These are phyloP conservation scores for Rhynchosporium graminicola DNA, from an alignment of 2,329 filamentous ascomycete species.

Conservation along the genomic window DNA sequence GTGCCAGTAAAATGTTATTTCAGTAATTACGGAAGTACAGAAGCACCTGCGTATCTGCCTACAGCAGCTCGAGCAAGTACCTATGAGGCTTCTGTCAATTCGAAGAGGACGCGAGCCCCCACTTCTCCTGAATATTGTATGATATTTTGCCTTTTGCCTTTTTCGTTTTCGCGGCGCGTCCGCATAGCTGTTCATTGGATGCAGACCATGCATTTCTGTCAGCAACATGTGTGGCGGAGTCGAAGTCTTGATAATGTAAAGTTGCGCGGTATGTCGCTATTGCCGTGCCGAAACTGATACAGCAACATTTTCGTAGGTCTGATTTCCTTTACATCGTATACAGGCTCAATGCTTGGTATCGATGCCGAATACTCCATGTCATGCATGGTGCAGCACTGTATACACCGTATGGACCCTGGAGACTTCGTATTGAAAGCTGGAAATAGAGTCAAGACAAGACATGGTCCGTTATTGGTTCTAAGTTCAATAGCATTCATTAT, in stretches of 20 bases:
- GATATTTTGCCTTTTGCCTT: not conserved
- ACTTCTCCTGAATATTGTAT: constrained; percentile 11
- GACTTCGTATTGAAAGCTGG: not conserved
- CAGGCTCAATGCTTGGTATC: not conserved
- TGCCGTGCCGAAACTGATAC: not conserved
- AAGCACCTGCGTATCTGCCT: too few species aligned
- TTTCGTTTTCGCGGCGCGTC: not conserved
- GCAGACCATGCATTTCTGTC: not conserved
- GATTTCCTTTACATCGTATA: constrained; percentile 3
- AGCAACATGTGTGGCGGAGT: constrained; percentile 3
- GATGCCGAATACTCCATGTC: too few species aligned
- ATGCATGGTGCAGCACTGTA: too few species aligned
- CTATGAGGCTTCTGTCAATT: not conserved
- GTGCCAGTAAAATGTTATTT: too few species aligned
- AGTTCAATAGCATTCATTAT: not conserved
- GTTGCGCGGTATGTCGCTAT: not conserved
- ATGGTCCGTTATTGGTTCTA: not conserved
- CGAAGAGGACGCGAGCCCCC: not conserved
- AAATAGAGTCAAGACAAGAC: constrained; percentile 4
- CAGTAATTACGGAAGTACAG: too few species aligned
- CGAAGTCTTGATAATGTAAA: not conserved
- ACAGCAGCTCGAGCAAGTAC: too few species aligned
- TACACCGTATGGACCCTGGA: too few species aligned
- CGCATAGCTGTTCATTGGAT: not conserved
- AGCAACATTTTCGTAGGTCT: not conserved